Evolutionary conservation across 257 asterid genomes (phyloP).

Genomic region (Dorcoceras hygrometricum): DNA sequence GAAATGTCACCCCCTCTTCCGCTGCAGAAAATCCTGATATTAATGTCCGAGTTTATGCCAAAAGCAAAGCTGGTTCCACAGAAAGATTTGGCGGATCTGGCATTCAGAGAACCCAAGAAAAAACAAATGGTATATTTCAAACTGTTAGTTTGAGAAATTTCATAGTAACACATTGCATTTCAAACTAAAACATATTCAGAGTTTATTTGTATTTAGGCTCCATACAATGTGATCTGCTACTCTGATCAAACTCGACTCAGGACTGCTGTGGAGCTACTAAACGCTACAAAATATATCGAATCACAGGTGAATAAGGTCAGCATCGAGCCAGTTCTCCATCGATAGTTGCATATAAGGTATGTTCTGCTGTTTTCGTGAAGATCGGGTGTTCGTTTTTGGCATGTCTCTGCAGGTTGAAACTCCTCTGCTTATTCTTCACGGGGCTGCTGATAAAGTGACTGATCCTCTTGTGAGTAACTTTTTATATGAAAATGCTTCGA

Average conservation of each 20-base stretch:
- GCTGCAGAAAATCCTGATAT: constrained; percentile 69
- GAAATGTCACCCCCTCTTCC: constrained; percentile 80
- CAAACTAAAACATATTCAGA: not conserved
- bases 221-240: constrained; percentile 85
- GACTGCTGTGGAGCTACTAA: constrained; percentile 90
- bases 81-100: constrained; percentile 81
- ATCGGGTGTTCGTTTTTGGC: not conserved
- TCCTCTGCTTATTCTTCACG: constrained; percentile 88
- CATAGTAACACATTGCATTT: not conserved
- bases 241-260: constrained; percentile 73
- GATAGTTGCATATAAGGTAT: not conserved
- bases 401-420: constrained; percentile 54
- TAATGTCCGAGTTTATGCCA: constrained; percentile 66
- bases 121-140: constrained; percentile 51
- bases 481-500: constrained; percentile 59
- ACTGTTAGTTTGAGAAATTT: not conserved
- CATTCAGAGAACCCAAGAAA: constrained; percentile 71
- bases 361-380: not conserved
- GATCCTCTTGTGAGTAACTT: constrained; percentile 85
- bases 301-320: constrained; percentile 70
- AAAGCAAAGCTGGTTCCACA: constrained; percentile 90
- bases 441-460: constrained; percentile 91
- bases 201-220: constrained; percentile 48
- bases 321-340: not conserved
- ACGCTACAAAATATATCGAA: constrained; percentile 77